Conservation (phyloP, 192 early-diverging fungal species). For the Mortierella antarctica region DNA sequence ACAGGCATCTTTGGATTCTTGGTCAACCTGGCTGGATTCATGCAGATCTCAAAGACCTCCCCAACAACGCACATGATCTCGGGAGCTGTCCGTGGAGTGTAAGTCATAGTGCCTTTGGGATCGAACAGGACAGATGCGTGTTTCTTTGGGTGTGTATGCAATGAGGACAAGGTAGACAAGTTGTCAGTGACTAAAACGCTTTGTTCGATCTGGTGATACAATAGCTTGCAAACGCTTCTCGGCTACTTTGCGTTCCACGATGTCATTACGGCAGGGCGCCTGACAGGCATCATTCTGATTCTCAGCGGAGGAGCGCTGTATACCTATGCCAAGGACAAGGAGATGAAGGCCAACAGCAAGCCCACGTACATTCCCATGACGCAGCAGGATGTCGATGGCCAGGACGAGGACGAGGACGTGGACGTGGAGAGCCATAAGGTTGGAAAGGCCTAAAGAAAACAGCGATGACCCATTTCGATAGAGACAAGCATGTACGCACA, state of each 20-base stretch:
- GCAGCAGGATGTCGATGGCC: conserved; percentile 33
- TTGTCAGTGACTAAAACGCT: background rate
- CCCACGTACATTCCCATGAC: conserved; percentile 43
- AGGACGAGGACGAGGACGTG: conserved; percentile 14
- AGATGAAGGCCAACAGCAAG: conserved; percentile 31
- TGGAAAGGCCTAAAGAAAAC: conserved; percentile 23
- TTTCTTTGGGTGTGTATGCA: conserved; percentile 11
- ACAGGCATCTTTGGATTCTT: conserved; percentile 70
- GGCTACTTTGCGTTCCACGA: conserved; percentile 51
- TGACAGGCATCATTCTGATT: conserved; percentile 52
- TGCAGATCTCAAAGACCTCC: conserved; percentile 72
- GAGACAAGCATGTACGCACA: too few species aligned
- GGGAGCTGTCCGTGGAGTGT: conserved; percentile 70
- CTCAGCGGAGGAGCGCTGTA: conserved; percentile 47
- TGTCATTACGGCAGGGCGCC: conserved; percentile 48
- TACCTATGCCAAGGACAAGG: conserved; percentile 51
- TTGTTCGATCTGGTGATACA: background rate
- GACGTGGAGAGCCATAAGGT: conserved; percentile 14
- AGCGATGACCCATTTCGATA: background rate
- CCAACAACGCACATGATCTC: conserved; percentile 70
- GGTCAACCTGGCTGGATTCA: conserved; percentile 70
- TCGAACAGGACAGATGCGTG: background rate
- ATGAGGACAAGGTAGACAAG: background rate
- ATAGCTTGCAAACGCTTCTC: conserved; percentile 54
- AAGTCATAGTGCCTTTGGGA: conserved; percentile 35